Percentiles rank a stretch among this genome's conserved stretches.
Conservation (phyloP, 352 stramenopile species). For the Phytophthora sansomeana region DNA sequence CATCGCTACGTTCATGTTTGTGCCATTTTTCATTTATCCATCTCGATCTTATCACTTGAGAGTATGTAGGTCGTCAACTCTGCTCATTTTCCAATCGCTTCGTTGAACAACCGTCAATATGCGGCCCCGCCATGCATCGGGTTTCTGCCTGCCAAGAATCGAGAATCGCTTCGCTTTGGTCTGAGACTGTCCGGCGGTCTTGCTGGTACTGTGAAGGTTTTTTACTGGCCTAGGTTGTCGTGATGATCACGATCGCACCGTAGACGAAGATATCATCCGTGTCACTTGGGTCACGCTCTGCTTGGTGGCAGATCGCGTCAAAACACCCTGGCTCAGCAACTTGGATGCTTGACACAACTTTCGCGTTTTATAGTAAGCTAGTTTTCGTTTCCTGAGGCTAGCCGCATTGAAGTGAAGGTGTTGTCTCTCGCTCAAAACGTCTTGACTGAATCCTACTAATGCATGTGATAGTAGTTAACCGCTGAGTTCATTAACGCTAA, state of each 20-base stretch:
- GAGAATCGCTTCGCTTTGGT: neutral
- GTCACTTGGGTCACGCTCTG: slow-evolving; percentile 8
- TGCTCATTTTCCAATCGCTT: neutral
- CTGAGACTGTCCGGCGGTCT: slow-evolving; percentile 14
- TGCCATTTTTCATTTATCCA: too few relatives aligned
- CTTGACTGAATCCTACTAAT: too few relatives aligned
- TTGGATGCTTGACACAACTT: neutral
- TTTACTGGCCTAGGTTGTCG: slow-evolving; percentile 16
- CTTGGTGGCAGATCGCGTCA: slow-evolving; percentile 5
- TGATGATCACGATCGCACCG: slow-evolving; percentile 14
- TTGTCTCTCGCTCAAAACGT: too few relatives aligned
- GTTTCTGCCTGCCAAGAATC: neutral
- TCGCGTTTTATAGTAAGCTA: too few relatives aligned
- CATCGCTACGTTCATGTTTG: too few relatives aligned
- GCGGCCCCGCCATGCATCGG: neutral
- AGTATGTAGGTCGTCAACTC: neutral
- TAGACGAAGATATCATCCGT: slow-evolving; percentile 4
- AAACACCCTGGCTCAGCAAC: slow-evolving; percentile 4
- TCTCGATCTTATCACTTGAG: too few relatives aligned
- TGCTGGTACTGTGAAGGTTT: slow-evolving; percentile 1
- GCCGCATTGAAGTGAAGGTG: too few relatives aligned
- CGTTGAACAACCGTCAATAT: neutral
- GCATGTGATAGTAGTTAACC: too few relatives aligned
- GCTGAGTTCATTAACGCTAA: too few relatives aligned
- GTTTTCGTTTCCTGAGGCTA: too few relatives aligned